Conservation (phyloP, 2,329 filamentous ascomycete genomes). For the Cytospora paraplurivora region DNA sequence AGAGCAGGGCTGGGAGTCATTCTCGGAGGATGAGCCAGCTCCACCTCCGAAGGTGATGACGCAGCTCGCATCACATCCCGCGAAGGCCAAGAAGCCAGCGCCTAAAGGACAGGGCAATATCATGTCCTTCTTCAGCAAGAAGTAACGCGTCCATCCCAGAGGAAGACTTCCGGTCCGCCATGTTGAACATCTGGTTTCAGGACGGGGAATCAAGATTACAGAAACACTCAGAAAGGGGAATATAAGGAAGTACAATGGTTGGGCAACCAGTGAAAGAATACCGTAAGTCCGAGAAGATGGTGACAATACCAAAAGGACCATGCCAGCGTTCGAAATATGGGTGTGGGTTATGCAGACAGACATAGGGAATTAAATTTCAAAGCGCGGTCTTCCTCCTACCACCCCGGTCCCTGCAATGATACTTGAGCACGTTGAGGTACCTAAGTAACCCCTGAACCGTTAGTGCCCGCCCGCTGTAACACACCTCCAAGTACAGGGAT, state of each 20-base stretch:
- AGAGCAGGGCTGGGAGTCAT: conserved; percentile 85
- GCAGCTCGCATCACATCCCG: conserved; percentile 50
- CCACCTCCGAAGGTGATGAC: conserved; percentile 47
- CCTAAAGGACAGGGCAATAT: conserved; percentile 76
- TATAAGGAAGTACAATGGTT: not conserved
- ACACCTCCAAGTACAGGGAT: conserved; percentile 13
- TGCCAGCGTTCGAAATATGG: not conserved
- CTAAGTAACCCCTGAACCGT: not conserved
- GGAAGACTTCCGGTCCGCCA: not conserved
- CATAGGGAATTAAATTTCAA: not conserved
- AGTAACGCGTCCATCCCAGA: conserved; percentile 44
- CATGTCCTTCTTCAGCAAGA: conserved; percentile 91
- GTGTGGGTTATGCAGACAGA: not conserved
- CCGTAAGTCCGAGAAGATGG: not conserved
- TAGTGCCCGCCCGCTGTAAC: conserved; percentile 8
- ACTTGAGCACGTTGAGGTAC: not conserved
- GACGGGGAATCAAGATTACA: not conserved
- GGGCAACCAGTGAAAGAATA: not conserved
- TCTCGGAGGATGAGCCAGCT: conserved; percentile 82
- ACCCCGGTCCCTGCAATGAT: not conserved
- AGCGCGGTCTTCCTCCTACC: not conserved
- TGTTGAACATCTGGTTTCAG: not conserved
- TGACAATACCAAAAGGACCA: not conserved
- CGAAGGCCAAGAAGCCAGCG: conserved; percentile 57
- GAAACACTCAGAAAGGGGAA: not conserved